Evolutionary conservation across 257 asterid species (phyloP).

Genomic region (Gentiana dahurica): DNA sequence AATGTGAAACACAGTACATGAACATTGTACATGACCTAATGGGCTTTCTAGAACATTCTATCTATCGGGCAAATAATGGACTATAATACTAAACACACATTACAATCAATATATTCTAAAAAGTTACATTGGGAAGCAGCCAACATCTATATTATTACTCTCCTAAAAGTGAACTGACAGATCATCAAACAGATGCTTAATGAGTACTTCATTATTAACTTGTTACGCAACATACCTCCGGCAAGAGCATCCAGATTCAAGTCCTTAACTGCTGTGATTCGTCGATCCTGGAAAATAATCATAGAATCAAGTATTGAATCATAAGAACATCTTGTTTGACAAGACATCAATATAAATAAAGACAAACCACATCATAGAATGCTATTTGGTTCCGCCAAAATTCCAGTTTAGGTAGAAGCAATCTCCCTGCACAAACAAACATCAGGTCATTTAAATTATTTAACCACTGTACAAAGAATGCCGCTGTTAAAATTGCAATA

Average conservation of each 20-base stretch:
- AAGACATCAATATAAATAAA: slow-evolving; percentile 6
- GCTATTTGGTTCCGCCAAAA: slow-evolving; percentile 74
- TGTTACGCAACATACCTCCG: slow-evolving; percentile 18
- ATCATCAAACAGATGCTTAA: neutral
- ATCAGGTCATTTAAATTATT: neutral
- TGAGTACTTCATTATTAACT: neutral
- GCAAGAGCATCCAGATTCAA: slow-evolving; percentile 11
- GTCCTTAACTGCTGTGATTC: slow-evolving; percentile 32
- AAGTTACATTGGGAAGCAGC: neutral
- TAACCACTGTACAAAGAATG: neutral
- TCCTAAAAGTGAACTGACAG: neutral
- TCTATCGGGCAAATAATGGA: too few relatives aligned
- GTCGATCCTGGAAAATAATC: slow-evolving; percentile 37
- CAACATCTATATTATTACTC: neutral
- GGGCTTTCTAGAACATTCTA: too few relatives aligned
- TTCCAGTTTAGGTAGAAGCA: slow-evolving; percentile 52
- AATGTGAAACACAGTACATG: too few relatives aligned
- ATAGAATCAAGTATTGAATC: neutral
- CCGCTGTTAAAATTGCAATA: neutral
- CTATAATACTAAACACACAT: neutral
- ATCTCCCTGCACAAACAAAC: slow-evolving; percentile 42
- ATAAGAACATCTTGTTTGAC: neutral
- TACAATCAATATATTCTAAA: neutral
- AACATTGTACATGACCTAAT: too few relatives aligned
- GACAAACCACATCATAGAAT: slow-evolving; percentile 44